Percentiles rank a stretch among this genome's conserved stretches.
Evolutionary conservation across 768 basidiomycete species (phyloP).

Genomic region (Mycena sanguinolenta): DNA sequence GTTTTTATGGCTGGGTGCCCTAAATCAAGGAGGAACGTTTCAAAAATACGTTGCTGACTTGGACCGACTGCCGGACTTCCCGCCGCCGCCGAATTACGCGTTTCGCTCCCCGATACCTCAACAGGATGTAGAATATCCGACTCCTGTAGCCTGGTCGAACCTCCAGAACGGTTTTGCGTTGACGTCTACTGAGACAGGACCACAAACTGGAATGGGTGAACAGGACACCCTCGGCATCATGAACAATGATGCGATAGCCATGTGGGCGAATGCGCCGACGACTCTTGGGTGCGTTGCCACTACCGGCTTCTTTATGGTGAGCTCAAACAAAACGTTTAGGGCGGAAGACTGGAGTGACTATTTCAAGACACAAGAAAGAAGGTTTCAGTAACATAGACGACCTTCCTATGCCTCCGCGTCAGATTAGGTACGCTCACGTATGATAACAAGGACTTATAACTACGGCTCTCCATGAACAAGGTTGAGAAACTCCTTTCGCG

Average conservation of each 20-base stretch:
- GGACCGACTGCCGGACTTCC: slow-evolving; percentile 53
- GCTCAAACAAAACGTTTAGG: background rate
- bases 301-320: background rate
- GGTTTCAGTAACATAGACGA: slow-evolving; percentile 1
- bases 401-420: too few relatives aligned
- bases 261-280: slow-evolving; percentile 63
- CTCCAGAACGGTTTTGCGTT: background rate
- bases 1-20: slow-evolving; percentile 21
- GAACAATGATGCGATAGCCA: slow-evolving; percentile 57
- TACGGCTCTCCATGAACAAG: too few relatives aligned
- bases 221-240: slow-evolving; percentile 17
- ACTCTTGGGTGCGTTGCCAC: slow-evolving; percentile 57
- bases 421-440: too few relatives aligned
- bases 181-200: background rate
- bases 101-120: background rate
- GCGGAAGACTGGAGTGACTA: slow-evolving; percentile 12
- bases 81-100: slow-evolving; percentile 6
- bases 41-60: slow-evolving; percentile 61
- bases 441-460: too few relatives aligned
- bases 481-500: too few relatives aligned
- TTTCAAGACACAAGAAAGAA: too few relatives aligned
- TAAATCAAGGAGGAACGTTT: slow-evolving; percentile 36
- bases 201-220: background rate
- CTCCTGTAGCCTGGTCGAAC: slow-evolving; percentile 2
- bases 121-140: background rate